Base-by-base conservation (phyloP, 1,284 basidiomycete species). In the Rhizopogon parksii region DNA sequence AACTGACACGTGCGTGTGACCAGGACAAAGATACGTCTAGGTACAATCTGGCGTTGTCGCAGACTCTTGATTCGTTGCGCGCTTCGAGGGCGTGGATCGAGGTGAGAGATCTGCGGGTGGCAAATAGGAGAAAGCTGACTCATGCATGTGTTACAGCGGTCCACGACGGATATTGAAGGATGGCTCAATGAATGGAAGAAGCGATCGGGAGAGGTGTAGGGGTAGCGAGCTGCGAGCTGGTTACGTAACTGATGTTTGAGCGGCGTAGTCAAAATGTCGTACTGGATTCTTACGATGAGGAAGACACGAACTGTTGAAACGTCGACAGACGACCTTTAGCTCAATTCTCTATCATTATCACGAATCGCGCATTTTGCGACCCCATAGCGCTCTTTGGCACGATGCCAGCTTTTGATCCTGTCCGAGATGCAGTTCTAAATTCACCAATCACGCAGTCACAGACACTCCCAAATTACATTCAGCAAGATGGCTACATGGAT, bases 321-420 rank as follows among this genome's bases (percentile, higher is more conserved):
- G 30, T 32, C 12, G 30, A 32, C 30, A 4, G 11, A 32, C 30
- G 11, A 12, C 27, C 7, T 27, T 9, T 27, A 27, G 6, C 30
- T 12, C 30, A 32, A 32, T 12, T 32, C 30, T 32, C 30, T 12
- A 32, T 12, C 30, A 12, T 32, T 32, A 32, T 32, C 30, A 32
- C 30, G 30, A 3, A 32, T 3, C 8, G 30, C 30, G 30, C n/a
- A n/a, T n/a, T n/a, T n/a, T n/a, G n/a, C n/a, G n/a, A n/a, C n/a
- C n/a, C n/a, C n/a, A n/a, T n/a, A n/a, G n/a, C n/a, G n/a, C 11
- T 32, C 30, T 32, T 32, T 32, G 11, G 4, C 30, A 32, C 30
- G 52, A 85, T 88, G 85, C 84, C 85, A 61, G 82, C 81, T 54
- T 89, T 88, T 74, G 86, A 89, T 76, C 87, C 87, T 62, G 86